These are phyloP conservation scores for Gamarada debralockiae DNA, from an alignment of 495 filamentous ascomycete genomes.

Conservation along the genomic window DNA sequence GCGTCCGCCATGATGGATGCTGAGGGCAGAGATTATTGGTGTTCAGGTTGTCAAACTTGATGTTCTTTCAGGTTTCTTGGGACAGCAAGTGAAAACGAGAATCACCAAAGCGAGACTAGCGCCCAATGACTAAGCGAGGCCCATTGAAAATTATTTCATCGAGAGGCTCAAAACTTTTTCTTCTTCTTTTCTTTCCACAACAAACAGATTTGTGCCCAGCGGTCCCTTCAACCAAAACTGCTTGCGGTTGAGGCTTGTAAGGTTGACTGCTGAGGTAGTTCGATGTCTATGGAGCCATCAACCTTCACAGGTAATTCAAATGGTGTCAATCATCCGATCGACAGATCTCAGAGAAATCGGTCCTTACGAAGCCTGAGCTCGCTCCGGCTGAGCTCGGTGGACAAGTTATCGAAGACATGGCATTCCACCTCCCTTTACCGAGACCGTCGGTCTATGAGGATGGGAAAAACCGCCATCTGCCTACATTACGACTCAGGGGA, in stretches of 20 bases:
- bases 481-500: constrained; percentile 51
- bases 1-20: constrained; percentile 67
- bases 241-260: constrained; percentile 48
- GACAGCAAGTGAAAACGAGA: too few species aligned
- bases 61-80: too few species aligned
- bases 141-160: constrained; percentile 6
- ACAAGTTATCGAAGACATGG: constrained; percentile 62
- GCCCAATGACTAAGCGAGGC: background rate
- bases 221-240: constrained; percentile 53
- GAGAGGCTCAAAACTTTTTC: constrained; percentile 4
- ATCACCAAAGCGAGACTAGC: constrained; percentile 1
- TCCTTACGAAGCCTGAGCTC: constrained; percentile 61
- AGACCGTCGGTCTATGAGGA: constrained; percentile 80
- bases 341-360: constrained; percentile 83
- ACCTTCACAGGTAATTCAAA: constrained; percentile 32
- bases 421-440: constrained; percentile 80
- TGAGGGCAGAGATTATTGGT: too few species aligned
- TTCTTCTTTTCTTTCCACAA: constrained; percentile 40
- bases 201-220: constrained; percentile 77
- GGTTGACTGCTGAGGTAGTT: constrained; percentile 79
- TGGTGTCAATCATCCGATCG: constrained; percentile 87
- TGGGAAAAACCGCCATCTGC: constrained; percentile 78
- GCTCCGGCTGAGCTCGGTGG: constrained; percentile 66
- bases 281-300: constrained; percentile 81
- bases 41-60: too few species aligned